phyloP scores from a whole-genome alignment of 345 rosid species.

The Hevea brasiliensis region DNA sequence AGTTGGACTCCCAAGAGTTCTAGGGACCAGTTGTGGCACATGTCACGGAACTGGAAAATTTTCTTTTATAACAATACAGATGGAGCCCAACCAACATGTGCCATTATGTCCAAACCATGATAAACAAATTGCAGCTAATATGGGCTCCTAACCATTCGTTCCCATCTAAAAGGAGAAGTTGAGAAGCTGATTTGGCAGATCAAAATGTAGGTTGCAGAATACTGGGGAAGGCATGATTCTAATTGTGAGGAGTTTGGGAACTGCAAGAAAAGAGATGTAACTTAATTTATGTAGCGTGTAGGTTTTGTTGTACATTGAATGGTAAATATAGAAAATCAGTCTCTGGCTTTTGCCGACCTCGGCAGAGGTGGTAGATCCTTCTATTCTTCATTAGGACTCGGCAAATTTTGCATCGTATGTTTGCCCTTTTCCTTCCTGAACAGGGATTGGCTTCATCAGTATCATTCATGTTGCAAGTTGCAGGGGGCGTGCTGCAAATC shows the following conservation, averaged over 20 bases:
- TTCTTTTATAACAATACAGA: conserved; percentile 17
- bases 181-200: conserved; percentile 7
- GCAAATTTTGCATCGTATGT: no score
- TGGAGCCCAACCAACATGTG: conserved; percentile 3
- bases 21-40: conserved; percentile 23
- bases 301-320: conserved; percentile 24
- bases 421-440: no score
- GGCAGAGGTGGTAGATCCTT: no score
- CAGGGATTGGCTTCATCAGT: no score
- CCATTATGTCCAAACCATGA: conserved; percentile 14
- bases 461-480: no score
- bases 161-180: no score
- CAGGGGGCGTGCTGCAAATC: no score
- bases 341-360: background rate
- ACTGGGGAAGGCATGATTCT: conserved; percentile 15
- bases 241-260: conserved; percentile 12
- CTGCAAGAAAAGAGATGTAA: conserved; percentile 18
- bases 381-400: no score
- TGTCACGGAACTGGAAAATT: background rate
- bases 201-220: conserved; percentile 6
- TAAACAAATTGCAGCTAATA: conserved; percentile 13
- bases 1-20: conserved; percentile 70
- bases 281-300: background rate
- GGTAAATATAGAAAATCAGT: conserved; percentile 14
- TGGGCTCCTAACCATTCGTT: conserved; percentile 27